phyloP scores from a whole-genome alignment of 805 yeast genomes.

The Starmera amethionina region DNA sequence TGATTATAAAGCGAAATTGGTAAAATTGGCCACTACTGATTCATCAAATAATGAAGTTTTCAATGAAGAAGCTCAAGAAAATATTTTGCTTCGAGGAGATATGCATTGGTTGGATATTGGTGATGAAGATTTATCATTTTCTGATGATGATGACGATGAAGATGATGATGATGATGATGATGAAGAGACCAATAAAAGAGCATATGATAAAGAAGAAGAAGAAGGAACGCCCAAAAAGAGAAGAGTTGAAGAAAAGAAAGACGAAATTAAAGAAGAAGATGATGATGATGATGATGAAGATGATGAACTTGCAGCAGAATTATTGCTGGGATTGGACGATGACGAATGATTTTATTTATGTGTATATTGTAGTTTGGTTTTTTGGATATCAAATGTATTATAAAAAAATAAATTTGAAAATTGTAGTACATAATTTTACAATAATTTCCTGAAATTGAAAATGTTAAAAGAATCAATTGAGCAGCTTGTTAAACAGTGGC shows the following conservation, averaged over 20 bases:
- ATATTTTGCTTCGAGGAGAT: slow-evolving; percentile 23
- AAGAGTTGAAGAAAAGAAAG: slow-evolving; percentile 14
- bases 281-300: slow-evolving; percentile 21
- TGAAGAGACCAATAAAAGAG: slow-evolving; percentile 2
- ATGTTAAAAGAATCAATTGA: background rate
- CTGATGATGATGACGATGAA: slow-evolving; percentile 18
- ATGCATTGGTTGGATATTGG: slow-evolving; percentile 24
- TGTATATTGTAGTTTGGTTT: too few relatives aligned
- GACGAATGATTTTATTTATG: slow-evolving; percentile 1
- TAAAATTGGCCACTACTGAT: slow-evolving; percentile 23
- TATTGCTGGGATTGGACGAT: slow-evolving; percentile 19
- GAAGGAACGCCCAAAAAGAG: slow-evolving; percentile 9
- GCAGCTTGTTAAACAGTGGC: slow-evolving; percentile 1
- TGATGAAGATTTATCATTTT: slow-evolving; percentile 36
- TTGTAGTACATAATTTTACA: background rate
- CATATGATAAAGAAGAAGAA: slow-evolving; percentile 13
- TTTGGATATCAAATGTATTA: too few relatives aligned
- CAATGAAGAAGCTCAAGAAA: slow-evolving; percentile 22
- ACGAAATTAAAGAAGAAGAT: slow-evolving; percentile 12
- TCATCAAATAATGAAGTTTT: slow-evolving; percentile 28
- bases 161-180: slow-evolving; percentile 16
- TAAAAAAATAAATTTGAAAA: background rate
- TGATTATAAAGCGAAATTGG: slow-evolving; percentile 21
- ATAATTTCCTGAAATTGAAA: background rate
- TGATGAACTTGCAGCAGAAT: slow-evolving; percentile 22